These are phyloP conservation scores for Saccharomyces kudriavzevii DNA, from an alignment of 805 yeast genomes.

Conservation along the genomic window DNA sequence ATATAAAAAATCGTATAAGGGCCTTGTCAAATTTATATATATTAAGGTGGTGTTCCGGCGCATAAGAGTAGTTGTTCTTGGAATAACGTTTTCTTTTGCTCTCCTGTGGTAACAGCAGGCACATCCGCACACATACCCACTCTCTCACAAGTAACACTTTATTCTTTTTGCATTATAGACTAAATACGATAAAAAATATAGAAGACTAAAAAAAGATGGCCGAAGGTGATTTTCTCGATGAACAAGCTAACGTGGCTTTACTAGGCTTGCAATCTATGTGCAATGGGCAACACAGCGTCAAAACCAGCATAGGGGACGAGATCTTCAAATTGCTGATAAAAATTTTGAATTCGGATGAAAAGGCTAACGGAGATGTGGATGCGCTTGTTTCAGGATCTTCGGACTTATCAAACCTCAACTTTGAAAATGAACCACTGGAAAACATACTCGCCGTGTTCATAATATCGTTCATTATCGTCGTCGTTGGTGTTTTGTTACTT, in stretches of 20 bases:
- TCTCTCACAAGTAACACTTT: not conserved
- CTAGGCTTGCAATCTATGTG: not conserved
- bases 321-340: not conserved
- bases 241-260: not conserved
- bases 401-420: not conserved
- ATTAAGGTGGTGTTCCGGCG: not conserved
- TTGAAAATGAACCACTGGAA: not conserved
- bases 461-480: constrained; percentile 1
- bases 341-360: not conserved
- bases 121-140: not conserved
- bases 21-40: not conserved
- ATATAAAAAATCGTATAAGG: not conserved
- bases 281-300: not conserved
- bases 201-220: not conserved
- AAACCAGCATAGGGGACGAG: not conserved
- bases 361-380: not conserved
- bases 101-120: not conserved
- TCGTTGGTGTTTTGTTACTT: not conserved
- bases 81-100: not conserved
- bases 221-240: not conserved
- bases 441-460: not conserved
- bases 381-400: not conserved
- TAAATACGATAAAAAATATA: not conserved
- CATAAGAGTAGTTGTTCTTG: not conserved
- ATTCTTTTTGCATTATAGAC: not conserved